Evolutionary conservation across 1,284 basidiomycete species (phyloP), one percentile per base, ranked within the genome.

Genomic region (Polyporus tsugae): DNA sequence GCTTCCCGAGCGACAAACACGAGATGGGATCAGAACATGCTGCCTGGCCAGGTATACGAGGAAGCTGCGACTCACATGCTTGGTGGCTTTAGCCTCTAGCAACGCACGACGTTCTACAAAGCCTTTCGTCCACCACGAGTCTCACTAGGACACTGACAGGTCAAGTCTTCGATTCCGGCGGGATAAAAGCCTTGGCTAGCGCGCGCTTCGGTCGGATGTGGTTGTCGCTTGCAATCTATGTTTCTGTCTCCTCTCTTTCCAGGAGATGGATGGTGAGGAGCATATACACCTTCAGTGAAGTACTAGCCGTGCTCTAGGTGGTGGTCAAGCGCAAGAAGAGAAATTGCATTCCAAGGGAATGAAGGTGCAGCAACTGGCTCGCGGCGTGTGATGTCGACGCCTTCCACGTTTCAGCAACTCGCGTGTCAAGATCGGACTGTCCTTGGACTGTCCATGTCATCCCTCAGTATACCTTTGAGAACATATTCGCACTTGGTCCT

Each of bases 91-190:
- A 29, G 13, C 29, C 33, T 49, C 46, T 25, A 29, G 13, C 29
- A 17, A 15, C 29, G 15, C 17, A 33, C 9, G 13, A 35, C 5
- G n/a, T 10, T 29, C 25, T 15, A 9, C 10, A 13, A 33, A 17
- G 35, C 38, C 33, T n/a, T 22, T 15, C 19, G 55, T 38, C 55
- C 55, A 58, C 55, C 35, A 58, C 55, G 55, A 55, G 53, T 35
- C 6, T 17, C 15, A 35, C 29, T 35, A 49, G 1, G 29, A 29
- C 41, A 15, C 25, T 55, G 53, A 17, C 53, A 55, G 53, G 33
- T 7, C 6, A 10, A 33, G 17, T 29, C 52, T 55, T 55, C 52
- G 29, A 17, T 55, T 33, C 29, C 52, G 17, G 5, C 52, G 29
- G 46, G n/a, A 49, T 4, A 9, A 49, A 49, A 9, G 46, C 22